A percentile compares a stretch with the other conserved stretches of the same genome.
Evolutionary conservation across 805 yeast species (phyloP).

Genomic region (Tetrapisispora arboricola): DNA sequence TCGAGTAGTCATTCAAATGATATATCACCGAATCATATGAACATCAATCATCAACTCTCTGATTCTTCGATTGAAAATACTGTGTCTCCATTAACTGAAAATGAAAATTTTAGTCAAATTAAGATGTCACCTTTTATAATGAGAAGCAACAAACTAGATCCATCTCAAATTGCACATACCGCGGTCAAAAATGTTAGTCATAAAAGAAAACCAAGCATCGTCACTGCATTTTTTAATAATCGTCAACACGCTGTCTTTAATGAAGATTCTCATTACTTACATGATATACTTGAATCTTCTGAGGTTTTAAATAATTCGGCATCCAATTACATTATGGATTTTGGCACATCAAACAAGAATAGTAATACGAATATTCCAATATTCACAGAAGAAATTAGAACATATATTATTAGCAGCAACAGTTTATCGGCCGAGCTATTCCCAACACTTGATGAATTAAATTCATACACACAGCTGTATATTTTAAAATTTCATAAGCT

Average conservation of each 20-base stretch:
- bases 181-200: neutral
- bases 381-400: constrained; percentile 44
- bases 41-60: neutral
- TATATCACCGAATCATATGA: neutral
- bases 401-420: constrained; percentile 43
- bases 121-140: neutral
- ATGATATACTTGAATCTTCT: constrained; percentile 18
- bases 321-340: too few relatives aligned
- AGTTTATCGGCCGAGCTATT: constrained; percentile 49
- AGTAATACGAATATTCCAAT: constrained; percentile 32
- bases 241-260: constrained; percentile 50
- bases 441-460: constrained; percentile 68
- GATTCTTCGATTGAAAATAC: constrained; percentile 2
- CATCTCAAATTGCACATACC: too few relatives aligned
- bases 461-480: constrained; percentile 64
- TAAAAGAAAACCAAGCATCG: constrained; percentile 29
- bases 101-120: neutral
- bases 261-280: constrained; percentile 22
- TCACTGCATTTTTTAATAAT: constrained; percentile 49
- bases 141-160: too few relatives aligned
- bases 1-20: neutral
- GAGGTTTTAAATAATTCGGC: constrained; percentile 1
- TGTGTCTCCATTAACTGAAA: neutral
- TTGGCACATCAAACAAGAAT: too few relatives aligned
- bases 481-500: constrained; percentile 70